A percentile compares a stretch with the other conserved stretches of the same genome.
Conservation (phyloP, 495 filamentous ascomycete species). For the Penicillium canescens region DNA sequence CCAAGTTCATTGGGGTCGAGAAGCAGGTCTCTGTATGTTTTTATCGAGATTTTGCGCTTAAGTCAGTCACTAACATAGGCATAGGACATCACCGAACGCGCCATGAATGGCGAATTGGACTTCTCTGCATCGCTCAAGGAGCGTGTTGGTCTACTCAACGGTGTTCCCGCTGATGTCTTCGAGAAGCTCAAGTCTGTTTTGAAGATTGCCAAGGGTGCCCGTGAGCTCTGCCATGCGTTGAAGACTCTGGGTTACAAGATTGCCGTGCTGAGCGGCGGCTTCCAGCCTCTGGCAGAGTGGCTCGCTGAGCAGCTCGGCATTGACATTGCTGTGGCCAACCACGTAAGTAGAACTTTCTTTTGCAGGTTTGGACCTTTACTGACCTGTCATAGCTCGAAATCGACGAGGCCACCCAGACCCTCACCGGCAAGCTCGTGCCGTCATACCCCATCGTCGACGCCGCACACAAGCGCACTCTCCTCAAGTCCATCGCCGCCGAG, state of each 20-base stretch:
- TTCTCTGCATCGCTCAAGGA: constrained; percentile 79
- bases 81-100: constrained; percentile 78
- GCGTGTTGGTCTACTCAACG: constrained; percentile 77
- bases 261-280: constrained; percentile 89
- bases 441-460: constrained; percentile 78
- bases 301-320: constrained; percentile 76
- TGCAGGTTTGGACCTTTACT: neutral
- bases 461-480: constrained; percentile 72
- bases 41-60: neutral
- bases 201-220: constrained; percentile 79
- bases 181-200: constrained; percentile 69
- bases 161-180: constrained; percentile 77
- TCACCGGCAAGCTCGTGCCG: constrained; percentile 75
- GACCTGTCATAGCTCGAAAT: constrained; percentile 59
- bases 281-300: constrained; percentile 85
- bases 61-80: neutral
- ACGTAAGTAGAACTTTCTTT: constrained; percentile 38
- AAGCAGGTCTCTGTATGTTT: constrained; percentile 58
- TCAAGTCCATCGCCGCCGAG: constrained; percentile 73
- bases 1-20: constrained; percentile 73
- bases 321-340: constrained; percentile 86
- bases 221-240: constrained; percentile 67
- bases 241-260: constrained; percentile 78
- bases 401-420: constrained; percentile 57
- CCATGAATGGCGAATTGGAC: constrained; percentile 97